Evolutionary conservation across 2,329 filamentous ascomycete species (phyloP), one percentile per base, ranked within the genome.

Genomic region (Elsinoe australis): DNA sequence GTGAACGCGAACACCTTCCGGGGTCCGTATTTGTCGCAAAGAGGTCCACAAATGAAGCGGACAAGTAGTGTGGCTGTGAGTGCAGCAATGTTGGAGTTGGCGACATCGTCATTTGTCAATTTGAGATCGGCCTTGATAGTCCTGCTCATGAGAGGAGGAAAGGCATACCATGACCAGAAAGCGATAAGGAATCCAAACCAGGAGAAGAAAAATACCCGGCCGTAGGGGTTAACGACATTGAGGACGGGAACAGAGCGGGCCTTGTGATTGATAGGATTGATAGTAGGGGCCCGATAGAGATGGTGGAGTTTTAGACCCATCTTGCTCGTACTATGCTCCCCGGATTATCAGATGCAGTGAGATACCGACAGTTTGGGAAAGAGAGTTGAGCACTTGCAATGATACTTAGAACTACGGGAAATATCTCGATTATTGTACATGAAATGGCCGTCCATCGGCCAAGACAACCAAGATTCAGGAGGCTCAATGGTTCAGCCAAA

Each of bases 31-130:
- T 73, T 74, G 65, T 94, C 87, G 62, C 87, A 94, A 10, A 85
- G 71, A 12, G 86, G 85, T 0, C 87, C 87, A 38, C 83, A 79
- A 44, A 87, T 63, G 36, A 87, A 72, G 42, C 87, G 82, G 28
- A 94, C 76, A 24, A 92, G 64, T 14, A 92, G 70, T 0, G 80
- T 84, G 35, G 79, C 82, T 45, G 73, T 69, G 2, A 92, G 71
- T 2, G 86, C 87, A 48, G 89, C 75, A 49, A 94, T 89, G 64
- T 94, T 94, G 24, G 87, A 94, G 67, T 92, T 94, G 54, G 85
- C 81, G 39, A 94, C 73, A 61, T 94, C 74, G 21, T 72, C 69
- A 19, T 81, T 71, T 4, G 74, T 80, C 56, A 94, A 78, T 41
- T 80, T 64, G 29, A 94, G 75, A 59, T 94, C 85, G 53, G 79